phyloP scores from a whole-genome alignment of 192 early-diverging fungal genomes.

The Linnemannia hyalina region DNA sequence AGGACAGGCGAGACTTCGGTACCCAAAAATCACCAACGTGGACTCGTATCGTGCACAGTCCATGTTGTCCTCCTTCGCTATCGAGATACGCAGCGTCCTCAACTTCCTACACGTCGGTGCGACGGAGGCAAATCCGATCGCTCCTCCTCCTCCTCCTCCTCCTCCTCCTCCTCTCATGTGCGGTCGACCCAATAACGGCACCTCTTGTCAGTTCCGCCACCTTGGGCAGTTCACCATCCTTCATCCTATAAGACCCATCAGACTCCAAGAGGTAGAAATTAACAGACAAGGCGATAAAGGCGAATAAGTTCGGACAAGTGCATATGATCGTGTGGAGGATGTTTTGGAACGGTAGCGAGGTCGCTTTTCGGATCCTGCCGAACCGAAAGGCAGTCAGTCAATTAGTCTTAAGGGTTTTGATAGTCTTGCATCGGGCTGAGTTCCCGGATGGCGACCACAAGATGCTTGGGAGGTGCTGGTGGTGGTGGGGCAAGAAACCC shows the following conservation, averaged over 20 bases:
- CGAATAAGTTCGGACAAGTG: background rate
- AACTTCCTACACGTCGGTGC: background rate
- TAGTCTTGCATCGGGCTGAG: background rate
- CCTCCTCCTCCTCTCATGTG: too few species aligned
- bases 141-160: too few species aligned
- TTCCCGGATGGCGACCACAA: background rate
- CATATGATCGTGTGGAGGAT: background rate
- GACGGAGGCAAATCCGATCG: background rate
- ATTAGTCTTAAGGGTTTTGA: background rate
- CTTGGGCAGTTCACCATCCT: too few species aligned
- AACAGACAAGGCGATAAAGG: background rate
- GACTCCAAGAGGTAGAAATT: too few species aligned
- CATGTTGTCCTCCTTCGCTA: too few species aligned
- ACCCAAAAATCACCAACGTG: conserved; percentile 7
- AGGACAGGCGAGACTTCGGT: conserved; percentile 4
- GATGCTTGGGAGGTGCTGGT: background rate
- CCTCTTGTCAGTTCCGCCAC: background rate
- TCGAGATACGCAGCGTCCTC: background rate
- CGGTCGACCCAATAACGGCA: background rate
- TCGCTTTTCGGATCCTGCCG: background rate
- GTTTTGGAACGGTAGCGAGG: background rate
- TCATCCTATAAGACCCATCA: too few species aligned
- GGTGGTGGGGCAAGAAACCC: background rate
- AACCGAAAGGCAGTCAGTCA: background rate
- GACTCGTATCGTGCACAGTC: too few species aligned